Evolutionary conservation across 1,139 yeast genomes (phyloP), one percentile per base, ranked within the genome.

Genomic region (Kodamaea anthophila): DNA sequence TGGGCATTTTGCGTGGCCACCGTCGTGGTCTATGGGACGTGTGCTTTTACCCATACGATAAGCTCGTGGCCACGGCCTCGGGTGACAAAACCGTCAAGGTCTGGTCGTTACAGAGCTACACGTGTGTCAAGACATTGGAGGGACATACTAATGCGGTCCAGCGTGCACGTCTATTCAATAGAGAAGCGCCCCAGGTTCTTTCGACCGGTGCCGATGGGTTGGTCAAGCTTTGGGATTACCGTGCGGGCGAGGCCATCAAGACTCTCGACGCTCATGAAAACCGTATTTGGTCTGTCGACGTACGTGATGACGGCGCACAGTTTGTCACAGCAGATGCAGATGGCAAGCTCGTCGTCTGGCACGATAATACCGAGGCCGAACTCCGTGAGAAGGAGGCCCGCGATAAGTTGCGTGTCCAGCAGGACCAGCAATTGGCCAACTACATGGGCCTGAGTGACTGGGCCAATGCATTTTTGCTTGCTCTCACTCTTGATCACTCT

Each of bases 161-260:
- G 55, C 72, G 94, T 57, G 80, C 80, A 25, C 67, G 72, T 23
- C 85, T 85, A 47, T 65, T 83, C 39, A 76, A 78, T 39, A 64
- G 67, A 32, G 18, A 16, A 14, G 77, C 78, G 40, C 72, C 73
- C 31, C 94, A 83, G 51, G 51, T 88, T 11, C 75, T 85, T 18
- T 77, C 88, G 28, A 77, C 87, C 12, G 97, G 96, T 25, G 97
- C 97, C 12, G 98, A 91, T 56, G 97, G 97, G 1, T 70, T 91
- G 33, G 71, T 91, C 33, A 91, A 91, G 53, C 61, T 91, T 4
- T 91, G 99, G 99, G 94, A 86, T 46, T 55, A 69, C 32, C 65
- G 74, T 32, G 59, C 76, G 4, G 94, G 87, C 21, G 98, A 91
- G 48, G 36, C 41, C 16, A 57, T 80, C 18, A 75, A 80, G 38